Evolutionary conservation across 148 eudicot species (phyloP), one percentile per base, ranked within the genome.

Genomic region (Hydrangea macrophylla): DNA sequence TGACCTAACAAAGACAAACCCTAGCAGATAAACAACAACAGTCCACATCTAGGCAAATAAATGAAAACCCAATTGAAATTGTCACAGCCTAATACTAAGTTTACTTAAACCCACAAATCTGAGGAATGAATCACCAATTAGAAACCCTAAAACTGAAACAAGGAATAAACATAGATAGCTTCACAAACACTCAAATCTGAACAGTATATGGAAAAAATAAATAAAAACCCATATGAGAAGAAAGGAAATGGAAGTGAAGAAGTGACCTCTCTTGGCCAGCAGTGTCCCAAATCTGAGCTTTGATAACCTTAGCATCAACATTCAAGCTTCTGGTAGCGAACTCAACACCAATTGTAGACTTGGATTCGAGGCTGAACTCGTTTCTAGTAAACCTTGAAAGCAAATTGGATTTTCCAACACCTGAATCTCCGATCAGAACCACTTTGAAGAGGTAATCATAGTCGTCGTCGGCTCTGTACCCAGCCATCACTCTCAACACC

Each of bases 231-330:
- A n/a, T n/a, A n/a, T n/a, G n/a, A n/a, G n/a, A n/a, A n/a, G n/a
- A 17, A 22, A 48, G 17, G 23, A 15, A 48, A 15, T 48, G 24
- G 20, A 5, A 63, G n/a, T n/a, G n/a, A 51, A 42, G 65, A 66
- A 57, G 26, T 31, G 20, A 79, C 82, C 79, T 79, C 64, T 79
- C 82, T 68, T 79, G 82, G 0, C 82, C 79, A 71, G 82, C 82
- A 66, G 82, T 79, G 30, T 79, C 82, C 82, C 82, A 79, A 75
- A 79, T 79, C 76, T 79, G 82, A 75, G 82, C 76, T 63, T 79
- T 79, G 32, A 79, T 75, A 55, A 75, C 76, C 55, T 75, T 79
- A 28, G 58, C 67, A 42, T 79, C 82, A 67, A 79, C 82, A 78
- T 69, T 74, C 64, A 78, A 73, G 55, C 78, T 78, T 57, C 81